Evolutionary conservation across 2,329 filamentous ascomycete genomes (phyloP).

Genomic region (Amesomyces nigricolor): DNA sequence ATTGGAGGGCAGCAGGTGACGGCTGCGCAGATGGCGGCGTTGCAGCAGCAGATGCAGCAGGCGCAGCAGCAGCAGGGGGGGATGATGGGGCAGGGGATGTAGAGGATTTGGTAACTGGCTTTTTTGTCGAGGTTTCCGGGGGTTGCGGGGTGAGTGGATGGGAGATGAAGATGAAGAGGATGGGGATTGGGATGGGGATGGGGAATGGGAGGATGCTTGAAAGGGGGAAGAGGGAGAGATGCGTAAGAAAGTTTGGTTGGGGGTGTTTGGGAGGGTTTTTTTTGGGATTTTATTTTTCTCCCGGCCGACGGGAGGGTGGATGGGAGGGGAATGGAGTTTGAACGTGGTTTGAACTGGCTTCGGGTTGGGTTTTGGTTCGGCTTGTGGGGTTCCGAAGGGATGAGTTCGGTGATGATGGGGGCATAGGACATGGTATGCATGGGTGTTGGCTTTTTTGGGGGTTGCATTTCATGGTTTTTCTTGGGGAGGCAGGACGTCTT

Average conservation of each 20-base stretch:
- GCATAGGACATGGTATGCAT: no score
- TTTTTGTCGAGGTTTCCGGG: background rate
- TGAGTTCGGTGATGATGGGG: no score
- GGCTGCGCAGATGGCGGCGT: conserved; percentile 15
- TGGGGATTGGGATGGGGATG: background rate
- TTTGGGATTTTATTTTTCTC: background rate
- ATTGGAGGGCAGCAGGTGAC: conserved; percentile 11
- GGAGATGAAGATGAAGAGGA: background rate
- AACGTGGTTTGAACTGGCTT: no score
- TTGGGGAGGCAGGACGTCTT: background rate
- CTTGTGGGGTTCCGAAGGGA: no score
- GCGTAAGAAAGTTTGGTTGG: background rate
- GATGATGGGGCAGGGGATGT: conserved; percentile 9
- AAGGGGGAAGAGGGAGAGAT: background rate
- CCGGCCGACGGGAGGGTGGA: no score
- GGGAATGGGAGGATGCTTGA: background rate
- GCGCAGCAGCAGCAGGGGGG: conserved; percentile 8
- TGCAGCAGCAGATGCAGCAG: conserved; percentile 17
- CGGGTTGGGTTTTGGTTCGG: no score
- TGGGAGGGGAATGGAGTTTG: no score
- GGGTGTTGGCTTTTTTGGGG: no score
- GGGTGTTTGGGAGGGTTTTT: background rate
- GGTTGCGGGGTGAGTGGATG: background rate
- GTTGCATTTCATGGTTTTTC: background rate
- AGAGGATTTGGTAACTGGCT: background rate